Base-by-base conservation (phyloP, 768 basidiomycete species). In the Suillus weaverae region DNA sequence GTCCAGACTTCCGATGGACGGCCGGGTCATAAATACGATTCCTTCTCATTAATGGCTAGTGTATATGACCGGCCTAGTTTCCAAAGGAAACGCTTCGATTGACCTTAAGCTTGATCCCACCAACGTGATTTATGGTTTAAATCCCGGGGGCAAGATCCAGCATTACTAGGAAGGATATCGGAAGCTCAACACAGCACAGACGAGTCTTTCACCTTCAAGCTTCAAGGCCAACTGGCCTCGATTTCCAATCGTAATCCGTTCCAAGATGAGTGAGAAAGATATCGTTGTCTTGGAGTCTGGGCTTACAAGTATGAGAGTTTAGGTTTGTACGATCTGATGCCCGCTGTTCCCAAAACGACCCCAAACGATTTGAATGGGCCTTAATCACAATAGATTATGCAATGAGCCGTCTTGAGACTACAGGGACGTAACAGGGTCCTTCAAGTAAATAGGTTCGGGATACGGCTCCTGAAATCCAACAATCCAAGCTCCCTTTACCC, bases 261-360 rank as follows among this genome's bases (percentile, higher is more conserved):
- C 53, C 53, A n/a, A 54, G 53, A 35, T n/a, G 33, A 54, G 53
- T 54, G 32, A 54, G 53, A 54, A 35, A 54, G 20, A 35, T 53
- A 33, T n/a, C 20, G 20, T 0, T 33, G 18, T 53, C 51, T 18
- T 32, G 30, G 18, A 35, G 20, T n/a, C 53, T 54, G 3, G 53
- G 20, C 53, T 54, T n/a, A 54, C 53, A n/a, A 6, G n/a, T 11
- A 35, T 13, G 32, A 54, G 5, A 54, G 33, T 33, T 51, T 35
- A 54, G 53, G 32, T 54, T 54, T 54, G 20, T n/a, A n/a, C 3
- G 10, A 54, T 54, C 1, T 54, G 32, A 54, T 32, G 53, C 53
- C 30, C 9, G 18, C 32, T 20, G 20, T 13, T 20, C 13, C 53
- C 20, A n/a, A 2, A 54, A n/a, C 5, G 33, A 35, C 13, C 53